Base-by-base conservation (phyloP, 768 basidiomycete genomes). In the Tylopilus subfusipes region DNA sequence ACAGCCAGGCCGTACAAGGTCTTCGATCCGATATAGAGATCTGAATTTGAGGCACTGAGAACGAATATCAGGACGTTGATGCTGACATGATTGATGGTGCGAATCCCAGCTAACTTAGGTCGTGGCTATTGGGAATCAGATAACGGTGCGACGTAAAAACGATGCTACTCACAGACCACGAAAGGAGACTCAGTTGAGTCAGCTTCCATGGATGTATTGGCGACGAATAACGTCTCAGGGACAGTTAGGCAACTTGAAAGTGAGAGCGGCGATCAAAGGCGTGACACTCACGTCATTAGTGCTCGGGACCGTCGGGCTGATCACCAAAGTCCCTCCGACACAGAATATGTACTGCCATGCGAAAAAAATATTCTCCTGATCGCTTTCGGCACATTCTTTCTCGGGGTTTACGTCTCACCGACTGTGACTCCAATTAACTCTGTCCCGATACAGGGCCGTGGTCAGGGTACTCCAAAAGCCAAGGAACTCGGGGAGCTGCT, bases 1-100 rank as follows among this genome's bases (percentile, higher is more conserved):
- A 76, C 64, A 10, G 76, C 76, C 4, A 79, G 66, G 29, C 74
- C 75, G 58, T 79, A 79, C 16, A 81, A 68, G 10, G 75, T 76
- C 52, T 81, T 74, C 36, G 76, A 76, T 36, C 71, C 72, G 9
- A 79, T 79, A 61, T 79, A 85, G 44, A 86, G 69, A 67, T 87
- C 86, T 16, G 80, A 82, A 66, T 85, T 86, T 19, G 84, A 63
- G 50, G 58, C 55, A 51, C 66, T 55, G 24, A 40, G 55, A 4
- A 85, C 82, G 64, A 83, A 86, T 39, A 73, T 63, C 66, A 79
- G 65, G 48, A 78, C 67, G 55, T 73, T 72, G 62, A 72, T n/a
- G n/a, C n/a, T 69, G 54, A 71, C 72, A 56, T 71, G 71, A 31
- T 77, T 75, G 8, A 82, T 72, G 36, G 69, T 72, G 54, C 73